Conservation (phyloP, 2,329 filamentous ascomycete species). For the Neofusicoccum sp. region DNA sequence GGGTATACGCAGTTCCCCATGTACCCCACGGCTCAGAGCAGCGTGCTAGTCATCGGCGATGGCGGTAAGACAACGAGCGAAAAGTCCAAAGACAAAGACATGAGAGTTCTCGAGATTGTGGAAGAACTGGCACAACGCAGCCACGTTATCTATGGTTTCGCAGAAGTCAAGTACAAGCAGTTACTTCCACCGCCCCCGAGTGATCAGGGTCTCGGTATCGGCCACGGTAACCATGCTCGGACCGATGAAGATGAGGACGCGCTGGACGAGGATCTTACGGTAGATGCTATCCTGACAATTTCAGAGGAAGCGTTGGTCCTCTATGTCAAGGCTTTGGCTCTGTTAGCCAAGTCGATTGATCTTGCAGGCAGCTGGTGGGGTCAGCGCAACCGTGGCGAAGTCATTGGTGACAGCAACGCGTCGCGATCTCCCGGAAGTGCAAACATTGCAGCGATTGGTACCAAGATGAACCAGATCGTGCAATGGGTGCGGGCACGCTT, state of each 20-base stretch:
- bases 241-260: conserved; percentile 58
- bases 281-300: conserved; percentile 81
- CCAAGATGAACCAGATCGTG: conserved; percentile 87
- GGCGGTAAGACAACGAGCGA: conserved; percentile 61
- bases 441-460: conserved; percentile 51
- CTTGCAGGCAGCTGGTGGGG: conserved; percentile 92
- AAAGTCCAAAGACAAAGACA: conserved; percentile 73
- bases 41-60: conserved; percentile 65
- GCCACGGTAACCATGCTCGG: conserved; percentile 33
- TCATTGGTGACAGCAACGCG: conserved; percentile 43
- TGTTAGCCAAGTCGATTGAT: conserved; percentile 94
- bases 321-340: conserved; percentile 89
- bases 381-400: conserved; percentile 71
- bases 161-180: conserved; percentile 98
- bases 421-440: conserved; percentile 34
- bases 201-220: conserved; percentile 67
- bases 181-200: conserved; percentile 83
- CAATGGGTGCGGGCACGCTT: conserved; percentile 94
- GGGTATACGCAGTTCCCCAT: conserved; percentile 81
- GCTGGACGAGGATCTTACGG: conserved; percentile 77
- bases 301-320: conserved; percentile 94
- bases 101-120: conserved; percentile 74
- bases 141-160: conserved; percentile 96
- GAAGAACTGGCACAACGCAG: conserved; percentile 92
- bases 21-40: conserved; percentile 71